A percentile compares a stretch with the other conserved stretches of the same genome.
phyloP scores from a whole-genome alignment of 2,329 filamentous ascomycete species.

The Ilyonectria destructans region DNA sequence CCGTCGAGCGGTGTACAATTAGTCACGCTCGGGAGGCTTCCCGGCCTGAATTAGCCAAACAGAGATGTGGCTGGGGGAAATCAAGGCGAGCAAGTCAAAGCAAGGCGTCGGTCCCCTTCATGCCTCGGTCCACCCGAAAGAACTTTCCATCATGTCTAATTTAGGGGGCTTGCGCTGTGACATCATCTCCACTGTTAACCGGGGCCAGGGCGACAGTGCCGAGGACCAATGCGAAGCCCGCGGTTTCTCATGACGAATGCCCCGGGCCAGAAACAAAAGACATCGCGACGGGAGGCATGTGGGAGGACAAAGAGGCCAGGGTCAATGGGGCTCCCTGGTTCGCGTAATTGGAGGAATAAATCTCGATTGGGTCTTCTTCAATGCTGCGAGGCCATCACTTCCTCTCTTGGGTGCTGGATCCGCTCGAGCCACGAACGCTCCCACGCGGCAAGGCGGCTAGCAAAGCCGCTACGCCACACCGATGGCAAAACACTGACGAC shows the following conservation, averaged over 20 bases:
- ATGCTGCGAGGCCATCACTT: constrained; percentile 6
- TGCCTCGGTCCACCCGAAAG: constrained; percentile 5
- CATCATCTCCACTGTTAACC: constrained; percentile 19
- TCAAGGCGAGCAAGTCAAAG: background rate
- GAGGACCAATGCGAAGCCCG: constrained; percentile 18
- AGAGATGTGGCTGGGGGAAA: background rate
- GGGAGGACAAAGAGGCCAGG: background rate
- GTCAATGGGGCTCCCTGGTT: constrained; percentile 1
- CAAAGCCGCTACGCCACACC: constrained; percentile 4
- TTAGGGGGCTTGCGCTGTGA: constrained; percentile 1
- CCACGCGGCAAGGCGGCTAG: constrained; percentile 1
- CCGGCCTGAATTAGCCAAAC: background rate
- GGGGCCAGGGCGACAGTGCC: constrained; percentile 1
- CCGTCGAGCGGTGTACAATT: background rate
- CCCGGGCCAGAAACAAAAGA: constrained; percentile 8
- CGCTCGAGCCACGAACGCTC: background rate
- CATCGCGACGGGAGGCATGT: constrained; percentile 4
- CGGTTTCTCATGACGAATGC: constrained; percentile 25
- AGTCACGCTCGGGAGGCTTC: background rate
- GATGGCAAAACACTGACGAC: background rate
- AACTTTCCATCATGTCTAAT: constrained; percentile 7
- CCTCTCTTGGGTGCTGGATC: background rate
- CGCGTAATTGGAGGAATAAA: constrained; percentile 13
- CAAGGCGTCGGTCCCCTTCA: background rate
- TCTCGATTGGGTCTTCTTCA: background rate